Evolutionary conservation across 73 alveolate genomes (phyloP).

Genomic region (Symbiodinium pilosum): DNA sequence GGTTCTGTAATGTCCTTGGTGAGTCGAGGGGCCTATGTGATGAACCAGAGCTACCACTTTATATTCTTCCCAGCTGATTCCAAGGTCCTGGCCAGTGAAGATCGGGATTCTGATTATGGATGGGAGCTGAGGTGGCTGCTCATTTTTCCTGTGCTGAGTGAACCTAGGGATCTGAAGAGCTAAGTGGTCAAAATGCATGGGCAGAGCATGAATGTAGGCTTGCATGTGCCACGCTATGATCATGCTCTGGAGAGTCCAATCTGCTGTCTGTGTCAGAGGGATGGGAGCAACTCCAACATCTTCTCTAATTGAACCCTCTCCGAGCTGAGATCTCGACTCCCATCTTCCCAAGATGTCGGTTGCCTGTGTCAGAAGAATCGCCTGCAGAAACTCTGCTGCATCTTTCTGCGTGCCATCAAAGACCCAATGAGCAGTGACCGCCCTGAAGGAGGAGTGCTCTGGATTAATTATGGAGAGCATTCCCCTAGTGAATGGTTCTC

Average conservation of each 20-base stretch:
- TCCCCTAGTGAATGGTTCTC: neutral
- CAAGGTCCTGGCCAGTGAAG: neutral
- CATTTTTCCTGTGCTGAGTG: neutral
- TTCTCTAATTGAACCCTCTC: neutral
- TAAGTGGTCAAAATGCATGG: neutral
- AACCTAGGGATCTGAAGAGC: neutral
- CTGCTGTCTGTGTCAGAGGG: neutral
- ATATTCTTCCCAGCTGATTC: neutral
- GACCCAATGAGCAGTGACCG: neutral
- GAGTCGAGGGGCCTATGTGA: neutral
- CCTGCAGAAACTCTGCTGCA: neutral
- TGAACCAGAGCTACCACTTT: neutral
- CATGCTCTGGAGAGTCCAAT: neutral
- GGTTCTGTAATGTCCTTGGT: neutral
- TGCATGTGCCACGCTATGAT: neutral
- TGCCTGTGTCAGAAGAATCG: neutral
- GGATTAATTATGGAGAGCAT: neutral
- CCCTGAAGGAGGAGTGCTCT: neutral
- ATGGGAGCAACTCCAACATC: neutral
- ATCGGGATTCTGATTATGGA: neutral
- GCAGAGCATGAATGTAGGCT: neutral
- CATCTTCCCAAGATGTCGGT: neutral
- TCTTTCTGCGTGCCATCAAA: neutral
- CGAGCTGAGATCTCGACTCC: neutral
- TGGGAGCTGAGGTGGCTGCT: neutral